Evolutionary conservation across 192 early-diverging fungal species (phyloP), one percentile per base, ranked within the genome.

Genomic region (Phlyctochytrium planicorne): DNA sequence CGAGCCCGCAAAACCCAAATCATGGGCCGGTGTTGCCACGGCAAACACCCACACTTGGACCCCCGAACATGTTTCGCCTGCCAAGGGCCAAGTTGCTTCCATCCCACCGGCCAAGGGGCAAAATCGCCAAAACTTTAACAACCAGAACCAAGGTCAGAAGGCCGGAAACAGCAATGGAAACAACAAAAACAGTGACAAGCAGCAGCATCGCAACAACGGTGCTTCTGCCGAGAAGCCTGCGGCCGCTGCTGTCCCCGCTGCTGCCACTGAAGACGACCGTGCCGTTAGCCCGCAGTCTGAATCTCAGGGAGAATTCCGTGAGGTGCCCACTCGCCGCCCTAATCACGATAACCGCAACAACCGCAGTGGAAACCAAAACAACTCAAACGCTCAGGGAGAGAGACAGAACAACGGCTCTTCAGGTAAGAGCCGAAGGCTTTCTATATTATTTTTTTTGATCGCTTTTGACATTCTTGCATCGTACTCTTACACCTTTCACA

Each of bases 11-110:
- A 84, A 89, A 74, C 89, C 87, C 57, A 87, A 85, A 56, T 85
- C 91, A 33, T 94, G 93, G 93, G 91, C 93, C 6, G 82, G 76
- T 65, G 74, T 93, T 17, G 90, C 87, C 1, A 88, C 89, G 52
- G 80, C 69, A 31, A 76, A 87, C 71, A 65, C 66, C 32, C 72
- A 63, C 33, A 81, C 80, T 65, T 90, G 88, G 88, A 78, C 80
- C 64, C 70, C 64, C 65, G 78, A 47, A 20, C 40, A 80, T 27
- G 77, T 80, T 23, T 67, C 82, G 56, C 73, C 81, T 55, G 77
- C 79, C 60, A 86, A 81, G 40, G 84, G 79, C 32, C 75, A 78
- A 10, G 82, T 84, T 24, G 74, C 85, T 36, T 72, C 81, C 25
- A 69, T 82, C 23, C 20, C 59, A 34, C 2, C 31, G 29, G 69